Conservation (phyloP, 768 basidiomycete genomes). For the Pleurotus ostreatus region DNA sequence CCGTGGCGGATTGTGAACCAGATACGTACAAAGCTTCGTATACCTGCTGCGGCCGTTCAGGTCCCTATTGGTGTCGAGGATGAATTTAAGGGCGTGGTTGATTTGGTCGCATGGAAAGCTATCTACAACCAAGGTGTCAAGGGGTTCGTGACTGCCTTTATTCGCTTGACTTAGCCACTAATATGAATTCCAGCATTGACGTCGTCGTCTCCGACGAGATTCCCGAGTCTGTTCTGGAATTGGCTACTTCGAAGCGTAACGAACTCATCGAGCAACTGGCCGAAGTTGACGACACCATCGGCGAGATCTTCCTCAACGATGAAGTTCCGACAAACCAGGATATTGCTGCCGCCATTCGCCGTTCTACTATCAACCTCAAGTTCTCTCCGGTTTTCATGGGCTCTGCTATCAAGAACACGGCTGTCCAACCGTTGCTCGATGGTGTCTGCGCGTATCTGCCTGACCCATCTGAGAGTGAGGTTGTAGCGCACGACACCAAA, state of each 20-base stretch:
- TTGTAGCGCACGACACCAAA: conserved; percentile 80
- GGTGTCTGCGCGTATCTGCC: conserved; percentile 96
- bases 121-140: conserved; percentile 94
- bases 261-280: conserved; percentile 95
- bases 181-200: conserved; percentile 46
- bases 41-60: conserved; percentile 92
- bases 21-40: conserved; percentile 86
- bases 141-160: conserved; percentile 52
- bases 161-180: background rate
- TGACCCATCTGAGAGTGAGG: conserved; percentile 74
- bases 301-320: conserved; percentile 87
- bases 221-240: conserved; percentile 64
- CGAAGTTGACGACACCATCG: conserved; percentile 94
- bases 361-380: conserved; percentile 81
- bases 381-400: conserved; percentile 98
- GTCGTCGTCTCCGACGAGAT: conserved; percentile 86
- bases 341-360: conserved; percentile 81
- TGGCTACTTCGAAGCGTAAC: conserved; percentile 79
- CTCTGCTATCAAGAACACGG: conserved; percentile 96
- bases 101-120: conserved; percentile 91
- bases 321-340: conserved; percentile 67
- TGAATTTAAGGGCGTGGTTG: conserved; percentile 86
- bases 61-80: conserved; percentile 92
- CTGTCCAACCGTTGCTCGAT: conserved; percentile 89
- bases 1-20: conserved; percentile 94